Conservation (phyloP, 805 yeast species). For the Monosporozyma unispora region DNA sequence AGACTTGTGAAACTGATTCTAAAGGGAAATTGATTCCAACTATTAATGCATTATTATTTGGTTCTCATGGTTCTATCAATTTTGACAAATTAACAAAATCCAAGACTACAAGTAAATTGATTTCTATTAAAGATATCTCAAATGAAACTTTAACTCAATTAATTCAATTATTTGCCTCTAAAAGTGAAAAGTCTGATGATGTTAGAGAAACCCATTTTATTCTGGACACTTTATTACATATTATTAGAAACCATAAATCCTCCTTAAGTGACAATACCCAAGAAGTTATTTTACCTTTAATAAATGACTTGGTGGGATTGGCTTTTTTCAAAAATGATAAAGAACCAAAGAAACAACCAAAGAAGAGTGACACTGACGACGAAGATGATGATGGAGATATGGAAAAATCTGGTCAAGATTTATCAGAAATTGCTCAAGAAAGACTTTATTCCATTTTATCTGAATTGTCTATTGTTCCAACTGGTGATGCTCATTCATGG, state of each 20-base stretch:
- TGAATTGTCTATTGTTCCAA: constrained; percentile 39
- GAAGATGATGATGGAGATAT: not conserved
- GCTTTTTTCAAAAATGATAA: constrained; percentile 13
- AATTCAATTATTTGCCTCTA: constrained; percentile 8
- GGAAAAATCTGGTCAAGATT: not conserved
- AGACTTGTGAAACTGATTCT: constrained; percentile 32
- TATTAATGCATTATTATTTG: constrained; percentile 31
- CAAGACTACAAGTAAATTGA: constrained; percentile 46
- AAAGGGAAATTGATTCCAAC: constrained; percentile 25
- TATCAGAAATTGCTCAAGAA: constrained; percentile 39
- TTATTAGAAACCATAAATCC: constrained; percentile 40
- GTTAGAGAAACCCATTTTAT: constrained; percentile 37
- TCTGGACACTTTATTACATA: constrained; percentile 46
- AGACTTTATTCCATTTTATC: constrained; percentile 62
- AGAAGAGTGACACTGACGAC: not conserved
- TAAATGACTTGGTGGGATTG: not conserved
- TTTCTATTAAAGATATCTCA: constrained; percentile 17
- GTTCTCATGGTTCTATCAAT: constrained; percentile 48
- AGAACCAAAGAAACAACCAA: constrained; percentile 14
- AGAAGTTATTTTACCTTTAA: not conserved
- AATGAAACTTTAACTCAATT: constrained; percentile 21
- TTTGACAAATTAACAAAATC: constrained; percentile 74
- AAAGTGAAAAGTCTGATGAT: constrained; percentile 5
- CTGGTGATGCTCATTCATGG: constrained; percentile 38
- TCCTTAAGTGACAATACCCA: constrained; percentile 10